Base-by-base conservation (phyloP, 23 red algal species). In the Gracilaria domingensis region DNA sequence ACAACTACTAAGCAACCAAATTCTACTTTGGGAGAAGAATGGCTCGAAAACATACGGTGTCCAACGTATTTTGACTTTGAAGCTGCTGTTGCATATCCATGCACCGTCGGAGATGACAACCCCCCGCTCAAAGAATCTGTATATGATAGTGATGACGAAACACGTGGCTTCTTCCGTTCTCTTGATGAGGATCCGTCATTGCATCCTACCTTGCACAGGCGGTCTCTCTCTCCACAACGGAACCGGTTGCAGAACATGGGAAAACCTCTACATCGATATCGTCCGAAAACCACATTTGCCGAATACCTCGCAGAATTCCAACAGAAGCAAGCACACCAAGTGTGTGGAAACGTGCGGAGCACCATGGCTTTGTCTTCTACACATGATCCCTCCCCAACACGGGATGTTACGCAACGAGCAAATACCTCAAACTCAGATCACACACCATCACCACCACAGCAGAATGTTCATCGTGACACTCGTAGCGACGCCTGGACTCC, bases 91-190 rank as follows among this genome's bases (percentile, higher is more conserved):
- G 33, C 66, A 81, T 60, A 60, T 39, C 87, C 71, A 71, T 80
- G 74, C 37, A 76, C 87, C 57, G 20, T 69, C 40, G 76, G 74
- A 53, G 48, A 57, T 32, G 44, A 81, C 75, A 90, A 90, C 36
- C 87, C 87, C n/a, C 87, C 87, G 2, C 45, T 90, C 12, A 74
- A 13, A 29, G 87, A 90, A 49, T 90, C 71, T 47, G 87, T 81
- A 39, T 90, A 81, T 39, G 73, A 90, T 42, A 90, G 87, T 74
- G 87, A 90, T 90, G 87, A 90, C 36, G 87, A 90, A 24, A 76
- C 87, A 24, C 38, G 58, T 39, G 76, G 32, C 12, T 90, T 90
- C 54, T 90, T 90, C 45, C 56, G 38, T 38, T 76, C 65, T 30
- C 54, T 75, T 3, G 5, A 79, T 18, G 74, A 60, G 13, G 34